Conservation (phyloP, 2,329 filamentous ascomycete genomes). For the Botrytis aclada region DNA sequence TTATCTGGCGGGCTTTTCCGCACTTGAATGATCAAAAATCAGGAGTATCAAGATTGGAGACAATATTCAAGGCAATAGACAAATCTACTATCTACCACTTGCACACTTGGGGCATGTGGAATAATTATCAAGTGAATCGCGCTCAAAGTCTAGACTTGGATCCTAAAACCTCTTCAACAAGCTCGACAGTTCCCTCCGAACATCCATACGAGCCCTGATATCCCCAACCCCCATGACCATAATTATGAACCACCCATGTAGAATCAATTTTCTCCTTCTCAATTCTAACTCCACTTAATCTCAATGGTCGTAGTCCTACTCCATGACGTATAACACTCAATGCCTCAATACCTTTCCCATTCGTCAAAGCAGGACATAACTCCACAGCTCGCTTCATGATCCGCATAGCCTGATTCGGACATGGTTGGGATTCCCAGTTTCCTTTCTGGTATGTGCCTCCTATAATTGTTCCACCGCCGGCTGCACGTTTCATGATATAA, state of each 20-base stretch:
- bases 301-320: slow-evolving; percentile 62
- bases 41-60: neutral
- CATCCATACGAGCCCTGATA: slow-evolving; percentile 67
- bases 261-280: slow-evolving; percentile 59
- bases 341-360: slow-evolving; percentile 58
- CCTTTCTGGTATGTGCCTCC: slow-evolving; percentile 65
- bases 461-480: slow-evolving; percentile 63
- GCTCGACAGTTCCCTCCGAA: slow-evolving; percentile 60
- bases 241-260: slow-evolving; percentile 57
- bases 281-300: slow-evolving; percentile 58
- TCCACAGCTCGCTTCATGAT: slow-evolving; percentile 66
- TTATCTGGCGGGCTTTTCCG: neutral
- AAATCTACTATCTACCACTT: neutral
- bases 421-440: slow-evolving; percentile 61
- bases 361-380: slow-evolving; percentile 52
- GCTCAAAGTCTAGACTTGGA: slow-evolving; percentile 27
- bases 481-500: slow-evolving; percentile 68
- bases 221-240: slow-evolving; percentile 61
- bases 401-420: slow-evolving; percentile 59
- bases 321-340: slow-evolving; percentile 64
- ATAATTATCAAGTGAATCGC: neutral
- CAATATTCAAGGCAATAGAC: neutral
- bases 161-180: slow-evolving; percentile 55
- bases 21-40: neutral
- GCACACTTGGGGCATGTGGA: neutral